These are phyloP conservation scores for Cladobotryum protrusum DNA, from an alignment of 2,329 filamentous ascomycete genomes.

Conservation along the genomic window DNA sequence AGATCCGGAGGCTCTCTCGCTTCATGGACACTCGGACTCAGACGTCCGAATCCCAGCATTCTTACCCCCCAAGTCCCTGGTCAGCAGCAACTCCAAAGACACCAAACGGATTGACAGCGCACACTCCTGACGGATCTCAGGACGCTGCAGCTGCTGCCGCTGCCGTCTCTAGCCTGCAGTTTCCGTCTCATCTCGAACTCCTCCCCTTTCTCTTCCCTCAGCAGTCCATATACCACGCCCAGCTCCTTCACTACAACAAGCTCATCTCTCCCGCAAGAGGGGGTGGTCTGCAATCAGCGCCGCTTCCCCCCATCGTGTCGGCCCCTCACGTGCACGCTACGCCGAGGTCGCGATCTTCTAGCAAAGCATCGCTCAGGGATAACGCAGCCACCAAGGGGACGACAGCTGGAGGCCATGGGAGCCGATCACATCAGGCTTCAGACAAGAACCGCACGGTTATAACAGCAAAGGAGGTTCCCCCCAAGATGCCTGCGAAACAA, in stretches of 20 bases:
- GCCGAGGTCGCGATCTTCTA: constrained; percentile 52
- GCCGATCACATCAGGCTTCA: constrained; percentile 49
- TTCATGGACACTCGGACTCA: constrained; percentile 36
- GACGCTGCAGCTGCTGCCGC: constrained; percentile 20
- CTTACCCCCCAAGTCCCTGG: constrained; percentile 30
- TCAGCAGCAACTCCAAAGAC: constrained; percentile 21
- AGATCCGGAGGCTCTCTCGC: constrained; percentile 16
- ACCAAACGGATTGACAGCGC: constrained; percentile 21
- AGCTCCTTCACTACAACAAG: constrained; percentile 60
- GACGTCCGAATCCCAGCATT: constrained; percentile 32
- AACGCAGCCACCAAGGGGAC: constrained; percentile 38
- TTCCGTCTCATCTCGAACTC: constrained; percentile 44
- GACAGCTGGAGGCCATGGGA: constrained; percentile 57
- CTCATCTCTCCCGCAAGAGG: constrained; percentile 53
- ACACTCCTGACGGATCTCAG: constrained; percentile 26
- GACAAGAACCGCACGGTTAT: constrained; percentile 59
- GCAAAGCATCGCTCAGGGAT: constrained; percentile 54
- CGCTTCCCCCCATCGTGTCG: constrained; percentile 50
- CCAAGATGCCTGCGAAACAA: constrained; percentile 47
- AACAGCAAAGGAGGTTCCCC: constrained; percentile 48
- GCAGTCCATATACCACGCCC: constrained; percentile 54
- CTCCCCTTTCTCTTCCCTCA: constrained; percentile 54
- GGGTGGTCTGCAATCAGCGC: constrained; percentile 49
- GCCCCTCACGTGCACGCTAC: constrained; percentile 51
- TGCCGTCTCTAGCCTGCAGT: constrained; percentile 25